Conservation (phyloP, 352 stramenopile species). For the Phytophthora syringae region DNA sequence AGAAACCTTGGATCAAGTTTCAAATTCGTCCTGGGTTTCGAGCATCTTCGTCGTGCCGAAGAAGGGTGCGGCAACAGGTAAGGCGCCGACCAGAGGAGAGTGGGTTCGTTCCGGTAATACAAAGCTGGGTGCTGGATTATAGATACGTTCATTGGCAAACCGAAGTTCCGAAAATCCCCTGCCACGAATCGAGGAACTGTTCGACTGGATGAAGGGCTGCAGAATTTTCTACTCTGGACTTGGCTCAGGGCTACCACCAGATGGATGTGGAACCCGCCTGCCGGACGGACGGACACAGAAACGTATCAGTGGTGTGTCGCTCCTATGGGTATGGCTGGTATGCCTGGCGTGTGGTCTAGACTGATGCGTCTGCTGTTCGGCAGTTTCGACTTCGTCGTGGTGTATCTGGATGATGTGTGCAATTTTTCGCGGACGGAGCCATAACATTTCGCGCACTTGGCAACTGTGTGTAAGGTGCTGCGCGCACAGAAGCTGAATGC, state of each 20-base stretch:
- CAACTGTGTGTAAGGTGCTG: slow-evolving; percentile 32
- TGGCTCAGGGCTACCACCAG: slow-evolving; percentile 43
- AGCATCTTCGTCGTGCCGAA: slow-evolving; percentile 28
- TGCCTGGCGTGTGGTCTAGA: slow-evolving; percentile 47
- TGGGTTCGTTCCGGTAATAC: slow-evolving; percentile 7
- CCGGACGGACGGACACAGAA: slow-evolving; percentile 26
- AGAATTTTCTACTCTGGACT: slow-evolving; percentile 25
- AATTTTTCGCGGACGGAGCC: slow-evolving; percentile 18
- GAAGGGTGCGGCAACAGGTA: slow-evolving; percentile 6
- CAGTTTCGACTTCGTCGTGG: slow-evolving; percentile 31
- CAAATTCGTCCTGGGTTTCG: slow-evolving; percentile 17
- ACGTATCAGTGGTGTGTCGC: slow-evolving; percentile 50
- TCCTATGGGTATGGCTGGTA: slow-evolving; percentile 43
- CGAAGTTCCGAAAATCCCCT: slow-evolving; percentile 13
- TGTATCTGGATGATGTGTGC: slow-evolving; percentile 45
- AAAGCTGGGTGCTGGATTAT: slow-evolving; percentile 21
- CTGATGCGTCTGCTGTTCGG: slow-evolving; percentile 42
- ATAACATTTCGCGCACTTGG: slow-evolving; percentile 27
- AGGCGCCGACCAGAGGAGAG: background rate
- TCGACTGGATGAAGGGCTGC: slow-evolving; percentile 12
- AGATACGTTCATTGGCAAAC: slow-evolving; percentile 23
- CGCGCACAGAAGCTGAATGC: slow-evolving; percentile 25
- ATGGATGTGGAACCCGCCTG: slow-evolving; percentile 15
- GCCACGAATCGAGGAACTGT: slow-evolving; percentile 21
- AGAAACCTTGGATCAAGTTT: slow-evolving; percentile 21